These are phyloP conservation scores for Nitzschia inconspicua DNA, from an alignment of 108 stramenopile species.

Conservation along the genomic window DNA sequence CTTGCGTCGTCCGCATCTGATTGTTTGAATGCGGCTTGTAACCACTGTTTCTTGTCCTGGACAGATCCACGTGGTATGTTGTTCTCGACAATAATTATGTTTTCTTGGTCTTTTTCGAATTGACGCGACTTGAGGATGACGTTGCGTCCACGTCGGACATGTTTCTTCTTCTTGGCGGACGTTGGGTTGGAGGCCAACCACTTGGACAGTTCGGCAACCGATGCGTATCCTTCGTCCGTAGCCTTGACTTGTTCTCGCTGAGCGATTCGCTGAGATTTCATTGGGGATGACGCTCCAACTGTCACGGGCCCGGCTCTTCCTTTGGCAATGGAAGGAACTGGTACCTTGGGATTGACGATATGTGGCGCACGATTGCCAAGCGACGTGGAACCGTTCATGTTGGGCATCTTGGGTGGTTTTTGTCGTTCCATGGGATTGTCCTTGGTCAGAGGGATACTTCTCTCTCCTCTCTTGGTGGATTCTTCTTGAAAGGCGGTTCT, in stretches of 20 bases:
- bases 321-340: no score
- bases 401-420: no score
- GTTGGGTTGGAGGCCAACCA: conserved; percentile 80
- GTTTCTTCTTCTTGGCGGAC: conserved; percentile 56
- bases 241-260: conserved; percentile 60
- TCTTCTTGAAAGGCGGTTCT: not conserved
- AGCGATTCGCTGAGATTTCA: not conserved
- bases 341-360: not conserved
- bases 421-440: no score
- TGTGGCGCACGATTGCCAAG: not conserved
- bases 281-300: not conserved
- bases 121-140: conserved; percentile 65
- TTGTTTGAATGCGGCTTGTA: conserved; percentile 26
- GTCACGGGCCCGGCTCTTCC: not conserved
- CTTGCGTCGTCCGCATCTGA: conserved; percentile 6
- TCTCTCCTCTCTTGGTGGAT: not conserved
- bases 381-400: no score
- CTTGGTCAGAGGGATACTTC: not conserved
- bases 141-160: conserved; percentile 60
- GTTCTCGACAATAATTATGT: conserved; percentile 38
- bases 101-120: conserved; percentile 58
- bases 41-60: conserved; percentile 27
- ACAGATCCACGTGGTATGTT: conserved; percentile 32
- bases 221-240: conserved; percentile 67
- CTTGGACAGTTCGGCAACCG: conserved; percentile 67